Conservation (phyloP, 2,329 filamentous ascomycete genomes). For the Neurospora crassa region DNA sequence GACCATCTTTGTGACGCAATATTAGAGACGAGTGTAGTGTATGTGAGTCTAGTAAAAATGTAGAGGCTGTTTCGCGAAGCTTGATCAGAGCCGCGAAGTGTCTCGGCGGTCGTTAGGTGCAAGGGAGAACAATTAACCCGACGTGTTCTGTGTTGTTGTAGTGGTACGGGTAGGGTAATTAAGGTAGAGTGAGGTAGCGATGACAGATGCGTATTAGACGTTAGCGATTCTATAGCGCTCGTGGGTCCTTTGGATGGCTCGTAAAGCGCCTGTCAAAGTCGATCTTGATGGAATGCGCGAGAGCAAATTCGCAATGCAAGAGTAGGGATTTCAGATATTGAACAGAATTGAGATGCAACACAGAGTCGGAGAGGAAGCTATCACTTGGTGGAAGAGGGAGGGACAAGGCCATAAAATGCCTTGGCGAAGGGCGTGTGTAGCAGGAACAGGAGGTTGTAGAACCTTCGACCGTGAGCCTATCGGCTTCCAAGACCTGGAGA, state of each 20-base stretch:
- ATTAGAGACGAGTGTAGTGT: not conserved
- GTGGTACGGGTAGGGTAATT: constrained; percentile 12
- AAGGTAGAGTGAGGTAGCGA: constrained; percentile 6
- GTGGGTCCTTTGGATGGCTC: not conserved
- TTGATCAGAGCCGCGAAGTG: not conserved
- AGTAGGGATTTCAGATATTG: not conserved
- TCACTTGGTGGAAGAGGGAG: constrained; percentile 5
- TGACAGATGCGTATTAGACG: not conserved
- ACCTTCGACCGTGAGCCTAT: constrained; percentile 19
- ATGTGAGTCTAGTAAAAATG: not conserved
- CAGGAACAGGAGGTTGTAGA: constrained; percentile 14
- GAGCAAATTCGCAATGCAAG: not conserved
- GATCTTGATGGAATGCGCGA: not conserved
- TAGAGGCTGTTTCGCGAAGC: not conserved
- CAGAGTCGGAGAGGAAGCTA: constrained; percentile 7
- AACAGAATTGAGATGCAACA: constrained; percentile 1
- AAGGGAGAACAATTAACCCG: not conserved
- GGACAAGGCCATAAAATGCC: constrained; percentile 8
- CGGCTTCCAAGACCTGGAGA: constrained; percentile 10
- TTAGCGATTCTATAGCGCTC: not conserved
- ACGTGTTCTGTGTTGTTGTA: constrained; percentile 8
- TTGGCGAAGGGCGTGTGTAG: constrained; percentile 10
- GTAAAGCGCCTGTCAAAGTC: not conserved
- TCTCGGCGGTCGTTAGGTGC: not conserved
- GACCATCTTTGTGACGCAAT: constrained; percentile 55